phyloP scores from a whole-genome alignment of 108 stramenopile genomes.

The Skeletonema costatum region DNA sequence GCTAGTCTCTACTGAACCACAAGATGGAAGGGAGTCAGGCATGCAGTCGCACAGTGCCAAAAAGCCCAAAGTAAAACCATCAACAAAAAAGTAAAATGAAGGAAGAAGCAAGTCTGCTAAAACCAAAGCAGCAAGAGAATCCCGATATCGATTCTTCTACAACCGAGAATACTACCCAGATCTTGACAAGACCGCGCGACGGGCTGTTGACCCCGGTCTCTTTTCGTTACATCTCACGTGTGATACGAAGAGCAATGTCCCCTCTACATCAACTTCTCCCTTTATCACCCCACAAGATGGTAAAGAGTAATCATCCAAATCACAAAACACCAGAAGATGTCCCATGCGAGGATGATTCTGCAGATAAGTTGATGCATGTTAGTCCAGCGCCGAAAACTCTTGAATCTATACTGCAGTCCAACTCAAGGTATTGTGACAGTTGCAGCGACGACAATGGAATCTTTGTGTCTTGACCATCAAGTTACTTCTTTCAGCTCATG shows the following conservation, averaged over 20 bases:
- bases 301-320: conserved; percentile 30
- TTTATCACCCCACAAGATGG: conserved; percentile 47
- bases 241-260: neutral
- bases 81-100: conserved; percentile 26
- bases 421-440: neutral
- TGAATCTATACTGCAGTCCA: conserved; percentile 26
- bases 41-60: neutral
- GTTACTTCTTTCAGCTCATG: conserved; percentile 66
- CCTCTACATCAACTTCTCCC: conserved; percentile 11
- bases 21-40: neutral
- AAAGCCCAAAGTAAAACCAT: conserved; percentile 16
- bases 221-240: too few species aligned
- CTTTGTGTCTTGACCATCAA: conserved; percentile 74
- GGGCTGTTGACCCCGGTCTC: too few species aligned
- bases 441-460: conserved; percentile 57
- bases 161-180: neutral
- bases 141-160: neutral
- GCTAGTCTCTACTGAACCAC: conserved; percentile 10
- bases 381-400: conserved; percentile 41
- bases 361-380: conserved; percentile 2
- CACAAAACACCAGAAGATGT: conserved; percentile 11
- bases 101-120: neutral
- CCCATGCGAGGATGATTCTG: conserved; percentile 16
- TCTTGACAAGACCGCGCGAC: conserved; percentile 2
- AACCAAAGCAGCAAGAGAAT: neutral